A percentile compares a stretch with the other conserved stretches of the same genome.
Conservation (phyloP, 352 stramenopile species). For the Phytophthora pseudosyringae region DNA sequence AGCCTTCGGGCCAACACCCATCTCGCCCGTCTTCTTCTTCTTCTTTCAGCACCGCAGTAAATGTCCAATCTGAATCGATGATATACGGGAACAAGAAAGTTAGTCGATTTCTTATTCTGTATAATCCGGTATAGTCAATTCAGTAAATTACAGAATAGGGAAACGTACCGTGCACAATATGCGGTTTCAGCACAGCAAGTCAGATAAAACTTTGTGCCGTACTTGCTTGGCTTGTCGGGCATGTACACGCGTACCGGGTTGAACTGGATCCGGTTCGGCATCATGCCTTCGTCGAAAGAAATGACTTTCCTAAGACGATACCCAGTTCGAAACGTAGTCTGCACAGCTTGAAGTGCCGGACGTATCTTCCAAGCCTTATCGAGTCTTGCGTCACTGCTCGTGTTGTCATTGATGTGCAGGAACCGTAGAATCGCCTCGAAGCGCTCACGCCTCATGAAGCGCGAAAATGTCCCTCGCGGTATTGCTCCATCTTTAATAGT, state of each 20-base stretch:
- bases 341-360: background rate
- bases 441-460: conserved; percentile 17
- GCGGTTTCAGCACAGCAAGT: background rate
- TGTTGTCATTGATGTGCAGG: conserved; percentile 1
- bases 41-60: background rate
- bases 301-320: background rate
- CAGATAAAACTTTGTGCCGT: background rate
- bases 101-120: too few relatives aligned
- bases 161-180: conserved; percentile 1
- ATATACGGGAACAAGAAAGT: too few relatives aligned
- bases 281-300: background rate
- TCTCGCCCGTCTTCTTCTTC: too few relatives aligned
- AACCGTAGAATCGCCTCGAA: conserved; percentile 8
- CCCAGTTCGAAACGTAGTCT: background rate
- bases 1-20: background rate
- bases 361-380: background rate
- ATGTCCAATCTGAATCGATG: too few relatives aligned
- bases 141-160: too few relatives aligned
- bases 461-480: conserved; percentile 8
- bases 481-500: conserved; percentile 7
- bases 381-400: background rate
- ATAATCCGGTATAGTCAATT: too few relatives aligned
- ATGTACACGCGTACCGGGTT: background rate
- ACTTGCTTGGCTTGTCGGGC: background rate
- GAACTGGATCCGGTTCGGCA: background rate